Evolutionary conservation across 345 rosid species (phyloP), one percentile per base, ranked within the genome.

Genomic region (Euphorbia peplus): DNA sequence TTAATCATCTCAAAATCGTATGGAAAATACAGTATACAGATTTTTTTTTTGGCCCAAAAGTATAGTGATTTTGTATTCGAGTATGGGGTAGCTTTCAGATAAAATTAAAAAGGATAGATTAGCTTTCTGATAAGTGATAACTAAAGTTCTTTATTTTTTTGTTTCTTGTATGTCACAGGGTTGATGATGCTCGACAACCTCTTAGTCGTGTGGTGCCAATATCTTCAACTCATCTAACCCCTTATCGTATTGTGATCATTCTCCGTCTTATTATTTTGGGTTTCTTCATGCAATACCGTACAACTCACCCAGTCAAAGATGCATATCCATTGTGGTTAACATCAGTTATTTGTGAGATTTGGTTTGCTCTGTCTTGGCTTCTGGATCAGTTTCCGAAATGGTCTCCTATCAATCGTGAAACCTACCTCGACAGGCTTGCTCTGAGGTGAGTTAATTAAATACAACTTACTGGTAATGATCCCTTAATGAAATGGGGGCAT

Each of bases 361-460:
- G 97, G 98, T 95, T 95, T 87, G 97, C 99, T 54, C 82, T 91
- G 78, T 95, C 99, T 35, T 95, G 99, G 99, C 93, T 95, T 75
- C 84, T 95, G 73, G 99, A 95, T 85, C 99, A 95, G 85, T 91
- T 95, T 80, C 99, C 99, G 63, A 95, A 95, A 74, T 95, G 99
- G 99, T 85, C 24, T 69, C 99, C 99, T 52, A 75, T 91, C 70
- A 95, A 95, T 80, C 91, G 97, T n/a, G 99, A 95, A 84, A 95
- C 99, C 22, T 91, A 76, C 78, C 92, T 95, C 50, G 97, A 95
- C 80, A 88, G 99, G 82, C 96, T 95, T 26, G 85, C 91, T 64
- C 68, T 95, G 72, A 90, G 97, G 97, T 90, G 70, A 72, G 89
- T 83, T 56, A 35, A 48, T 83, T 56, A 35, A 48, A 46, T 29